Evolutionary conservation across 106 monocot genomes (phyloP), one percentile per base, ranked within the genome.

Genomic region (Cymbidium sinense): DNA sequence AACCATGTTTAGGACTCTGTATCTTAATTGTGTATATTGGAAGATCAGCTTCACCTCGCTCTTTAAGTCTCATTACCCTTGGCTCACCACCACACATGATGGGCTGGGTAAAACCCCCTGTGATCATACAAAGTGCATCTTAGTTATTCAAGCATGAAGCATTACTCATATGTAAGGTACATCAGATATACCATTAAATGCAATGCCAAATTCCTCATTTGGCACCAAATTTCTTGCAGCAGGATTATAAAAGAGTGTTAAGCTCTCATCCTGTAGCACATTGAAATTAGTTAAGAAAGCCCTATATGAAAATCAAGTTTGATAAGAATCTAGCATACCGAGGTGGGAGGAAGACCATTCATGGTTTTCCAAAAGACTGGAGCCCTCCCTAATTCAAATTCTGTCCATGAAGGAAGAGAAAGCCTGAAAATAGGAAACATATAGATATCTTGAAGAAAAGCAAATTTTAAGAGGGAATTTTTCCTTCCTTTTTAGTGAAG

Each of bases 51-150:
- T 87, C 91, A 28, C 96, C 96, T 69, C 93, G 83, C 50, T 70
- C 83, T 84, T 88, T 91, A 64, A 21, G 82, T 44, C 83, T 89
- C 96, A 96, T 96, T 20, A 81, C 78, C 77, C 96, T 88, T 50
- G 93, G 96, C 64, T 96, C 96, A 61, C 89, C 86, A 36, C 91
- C 89, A 64, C 96, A 96, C 96, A 93, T 93, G 39, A 96, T 91
- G 9, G 96, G 96, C 81, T 96, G 96, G 79, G 93, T 93, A 76
- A 96, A 96, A n/a, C 93, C 96, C 19, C 96, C 95, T 96, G 58
- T 30, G 86, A 74, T 33, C 58, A 43, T 71, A 17, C 19, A 61
- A 85, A 44, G 2, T 74, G 17, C 3, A 78, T 20, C 9, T 36
- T 6, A 73, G n/a, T 73, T 43, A 69, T 69, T 29, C 4, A 33